Base-by-base conservation (phyloP, 345 rosid genomes). In the Acer yangbiense region DNA sequence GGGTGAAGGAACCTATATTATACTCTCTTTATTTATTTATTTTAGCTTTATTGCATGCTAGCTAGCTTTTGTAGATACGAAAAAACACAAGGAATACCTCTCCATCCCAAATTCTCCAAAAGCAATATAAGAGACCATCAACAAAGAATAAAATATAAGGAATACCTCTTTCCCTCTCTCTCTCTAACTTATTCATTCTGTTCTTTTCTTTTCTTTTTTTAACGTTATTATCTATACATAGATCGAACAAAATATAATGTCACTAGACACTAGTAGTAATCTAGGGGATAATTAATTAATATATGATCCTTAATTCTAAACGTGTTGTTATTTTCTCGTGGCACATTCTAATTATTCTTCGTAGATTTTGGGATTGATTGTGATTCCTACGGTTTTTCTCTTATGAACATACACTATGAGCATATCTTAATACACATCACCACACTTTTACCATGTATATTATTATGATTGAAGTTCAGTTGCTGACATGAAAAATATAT, bases 1-100 rank as follows among this genome's bases (percentile, higher is more conserved):
- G 65, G 65, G 52, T 21, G n/a, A 50, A 68, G 66, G 75, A 74
- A 62, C 78, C 64, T 58, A 46, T 73, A 23, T 72, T 58, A 72
- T 78, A 39, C 20, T 13, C 57, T 60, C 27, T 20, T 54, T 63
- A 43, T 43, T 41, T 41, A 41, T 32, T 32, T 32, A 29, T 43
- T 43, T 43, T 77, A 43, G 54, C 78, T 82, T 82, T 76, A 70
- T 61, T 46, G 41, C 46, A 6, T 6, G 21, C 57, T 69, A 29
- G 21, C 57, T 69, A 29, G 65, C 78, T 74, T 82, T 79, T 68
- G 1, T 29, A 55, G 80, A 82, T 82, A 79, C 72, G 54, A 75
- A 72, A 71, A 69, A 71, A 69, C 82, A 79, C 52, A 78, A 79
- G 9, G 75, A 82, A 76, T 79, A 20, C 78, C 68, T 57, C 64